Evolutionary conservation across 805 yeast genomes (phyloP), one percentile per base, ranked within the genome.

Genomic region (Kodamaea neixiangensis): DNA sequence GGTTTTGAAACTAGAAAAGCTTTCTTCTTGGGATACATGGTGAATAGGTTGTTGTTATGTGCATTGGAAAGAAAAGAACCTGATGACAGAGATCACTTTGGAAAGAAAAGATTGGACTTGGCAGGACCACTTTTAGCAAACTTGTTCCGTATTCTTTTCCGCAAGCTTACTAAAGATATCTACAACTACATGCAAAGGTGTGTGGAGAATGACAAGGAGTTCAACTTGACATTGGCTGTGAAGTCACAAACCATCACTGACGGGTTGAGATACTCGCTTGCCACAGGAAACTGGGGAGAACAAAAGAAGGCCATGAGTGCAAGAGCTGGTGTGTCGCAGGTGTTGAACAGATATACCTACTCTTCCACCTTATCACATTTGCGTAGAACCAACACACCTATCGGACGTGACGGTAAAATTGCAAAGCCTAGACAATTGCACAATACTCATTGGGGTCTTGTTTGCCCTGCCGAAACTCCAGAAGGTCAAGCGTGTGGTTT

Each of bases 261-360:
- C 54, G 99, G 99, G 68, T 81, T 94, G 72, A 89, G 96, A 68
- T 94, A 94, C 73, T 94, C 99, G 37, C 79, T 94, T 65, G 99
- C 99, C 49, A 94, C 99, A 13, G 99, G 99, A 79, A 94, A 94
- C 76, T 94, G 99, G 99, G 99, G 99, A 77, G 99, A 94, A 73
- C 99, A 94, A 71, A 93, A 92, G 85, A 94, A 94, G 71, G 97
- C 98, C 11, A 94, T 94, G 99, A 85, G 94, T 54, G 86, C 97
- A 15, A 86, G 97, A 71, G 99, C 99, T 5, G 99, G 99, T 82
- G 99, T 96, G 44, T 93, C 98, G 21, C 99, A 94, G 78, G 99
- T 94, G 58, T 81, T 94, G 72, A 94, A 94, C 71, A 84, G 99
- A 76, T 94, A 94, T 74, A 94, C 99, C 5, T 94, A 94, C 71